A percentile compares a stretch with the other conserved stretches of the same genome.
Conservation (phyloP, 169 alveolate species). For the Eimeria necatrix region DNA sequence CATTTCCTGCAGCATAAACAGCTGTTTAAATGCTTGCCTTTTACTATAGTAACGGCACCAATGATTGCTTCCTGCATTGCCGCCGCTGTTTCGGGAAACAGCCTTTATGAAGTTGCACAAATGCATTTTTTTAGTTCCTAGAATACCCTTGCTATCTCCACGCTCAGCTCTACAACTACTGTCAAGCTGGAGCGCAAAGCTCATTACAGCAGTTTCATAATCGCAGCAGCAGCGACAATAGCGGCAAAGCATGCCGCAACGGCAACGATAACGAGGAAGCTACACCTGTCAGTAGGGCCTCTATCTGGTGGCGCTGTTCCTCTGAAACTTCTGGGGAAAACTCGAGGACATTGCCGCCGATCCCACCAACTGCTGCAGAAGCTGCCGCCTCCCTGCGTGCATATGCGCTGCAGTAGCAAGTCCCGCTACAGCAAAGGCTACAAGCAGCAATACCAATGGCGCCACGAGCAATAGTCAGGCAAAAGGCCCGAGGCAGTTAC, state of each 20-base stretch:
- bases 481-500: neutral
- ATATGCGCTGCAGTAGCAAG: conserved; percentile 8
- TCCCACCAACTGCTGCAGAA: neutral
- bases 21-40: neutral
- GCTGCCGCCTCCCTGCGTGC: conserved; percentile 61
- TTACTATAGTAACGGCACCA: too few species aligned
- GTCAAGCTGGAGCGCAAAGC: too few species aligned
- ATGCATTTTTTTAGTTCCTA: too few species aligned
- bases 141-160: too few species aligned
- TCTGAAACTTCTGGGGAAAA: conserved; percentile 20
- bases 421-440: neutral
- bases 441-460: neutral
- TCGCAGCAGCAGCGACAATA: neutral
- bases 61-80: too few species aligned
- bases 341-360: conserved; percentile 11
- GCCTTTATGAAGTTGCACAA: too few species aligned
- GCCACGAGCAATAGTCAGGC: neutral
- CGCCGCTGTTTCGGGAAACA: too few species aligned
- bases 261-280: neutral
- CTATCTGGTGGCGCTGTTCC: conserved; percentile 50
- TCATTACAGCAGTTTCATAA: too few species aligned
- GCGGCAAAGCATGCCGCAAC: neutral
- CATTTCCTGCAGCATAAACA: neutral
- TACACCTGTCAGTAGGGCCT: conserved; percentile 43
- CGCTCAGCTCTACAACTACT: too few species aligned